A percentile compares a stretch with the other conserved stretches of the same genome.
Evolutionary conservation across 352 stramenopile species (phyloP).

Genomic region (Phytophthora lateralis): DNA sequence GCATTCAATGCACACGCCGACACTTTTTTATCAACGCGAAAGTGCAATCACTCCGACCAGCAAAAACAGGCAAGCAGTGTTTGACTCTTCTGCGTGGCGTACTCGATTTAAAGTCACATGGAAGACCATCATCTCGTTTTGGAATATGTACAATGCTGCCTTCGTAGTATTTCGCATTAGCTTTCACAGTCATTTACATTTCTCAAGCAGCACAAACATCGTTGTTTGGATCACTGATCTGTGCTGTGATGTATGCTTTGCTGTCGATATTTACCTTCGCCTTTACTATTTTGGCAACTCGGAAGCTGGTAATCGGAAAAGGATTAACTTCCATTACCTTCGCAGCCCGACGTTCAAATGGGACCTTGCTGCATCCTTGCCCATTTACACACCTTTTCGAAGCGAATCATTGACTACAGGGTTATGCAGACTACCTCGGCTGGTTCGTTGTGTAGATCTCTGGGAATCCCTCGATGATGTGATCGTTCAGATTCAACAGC

Average conservation of each 20-base stretch:
- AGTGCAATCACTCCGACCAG: slow-evolving; percentile 14
- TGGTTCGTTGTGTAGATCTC: slow-evolving; percentile 48
- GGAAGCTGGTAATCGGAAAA: slow-evolving; percentile 37
- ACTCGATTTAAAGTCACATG: slow-evolving; percentile 31
- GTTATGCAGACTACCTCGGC: slow-evolving; percentile 51
- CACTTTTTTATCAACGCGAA: slow-evolving; percentile 66
- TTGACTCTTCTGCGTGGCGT: slow-evolving; percentile 9
- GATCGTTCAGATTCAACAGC: slow-evolving; percentile 45
- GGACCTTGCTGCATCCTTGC: slow-evolving; percentile 49
- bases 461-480: slow-evolving; percentile 48
- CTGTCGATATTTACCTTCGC: slow-evolving; percentile 60
- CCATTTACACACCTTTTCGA: slow-evolving; percentile 59
- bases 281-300: slow-evolving; percentile 73
- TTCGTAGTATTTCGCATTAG: slow-evolving; percentile 70
- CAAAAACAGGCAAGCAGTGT: slow-evolving; percentile 3
- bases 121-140: slow-evolving; percentile 50
- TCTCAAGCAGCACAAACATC: slow-evolving; percentile 9
- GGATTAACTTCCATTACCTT: slow-evolving; percentile 51
- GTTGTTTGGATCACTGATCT: slow-evolving; percentile 29
- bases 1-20: slow-evolving; percentile 50
- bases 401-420: slow-evolving; percentile 40
- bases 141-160: slow-evolving; percentile 70
- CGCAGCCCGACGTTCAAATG: slow-evolving; percentile 38
- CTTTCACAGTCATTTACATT: slow-evolving; percentile 47
- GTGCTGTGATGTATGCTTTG: slow-evolving; percentile 51